Base-by-base conservation (phyloP, 306 rosid species). In the Cicer cuneatum region DNA sequence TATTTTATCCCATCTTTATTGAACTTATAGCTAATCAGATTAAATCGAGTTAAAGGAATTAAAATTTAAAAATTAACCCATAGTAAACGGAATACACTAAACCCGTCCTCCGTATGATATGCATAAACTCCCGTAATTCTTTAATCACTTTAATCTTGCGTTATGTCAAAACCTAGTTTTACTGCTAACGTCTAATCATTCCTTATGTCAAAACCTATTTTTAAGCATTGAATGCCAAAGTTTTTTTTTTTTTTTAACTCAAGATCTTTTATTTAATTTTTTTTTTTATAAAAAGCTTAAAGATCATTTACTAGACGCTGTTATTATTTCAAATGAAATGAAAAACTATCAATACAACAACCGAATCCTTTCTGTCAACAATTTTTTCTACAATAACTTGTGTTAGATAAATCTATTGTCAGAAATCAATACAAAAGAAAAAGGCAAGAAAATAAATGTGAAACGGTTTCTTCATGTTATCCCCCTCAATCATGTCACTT, bases 381-480 rank as follows among this genome's bases (percentile, higher is more conserved):
- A 45, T 46, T 47, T 37, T 47, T 40, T 7, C 60, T 24, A 56
- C 66, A 33, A 29, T 40, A 12, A 14, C 18, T 29, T 7, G n/a
- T 45, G 73, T 76, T 43, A 71, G 73, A 29, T 18, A 29, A 29
- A 24, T 15, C 12, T 56, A 61, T 39, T 51, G 77, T 78, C 49
- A 66, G 71, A 73, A 48, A 54, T 14, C 48, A 18, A 40, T 40
- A 48, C 8, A 13, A 65, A 43, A 52, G 13, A 10, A 41, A 59
- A 29, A 16, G 43, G 45, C 56, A 51, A 14, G 39, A 42, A 85
- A 78, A 73, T 81, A 72, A 86, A 83, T 72, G 73, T 48, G 9
- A 5, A 69, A 35, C 78, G 13, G 84, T 63, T 80, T 37, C 80
- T 66, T 74, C 77, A 4, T 69, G 47, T 38, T 74, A 51, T 42